Evolutionary conservation across 1,139 yeast species (phyloP), one percentile per base, ranked within the genome.

Genomic region (Pichia sp.): DNA sequence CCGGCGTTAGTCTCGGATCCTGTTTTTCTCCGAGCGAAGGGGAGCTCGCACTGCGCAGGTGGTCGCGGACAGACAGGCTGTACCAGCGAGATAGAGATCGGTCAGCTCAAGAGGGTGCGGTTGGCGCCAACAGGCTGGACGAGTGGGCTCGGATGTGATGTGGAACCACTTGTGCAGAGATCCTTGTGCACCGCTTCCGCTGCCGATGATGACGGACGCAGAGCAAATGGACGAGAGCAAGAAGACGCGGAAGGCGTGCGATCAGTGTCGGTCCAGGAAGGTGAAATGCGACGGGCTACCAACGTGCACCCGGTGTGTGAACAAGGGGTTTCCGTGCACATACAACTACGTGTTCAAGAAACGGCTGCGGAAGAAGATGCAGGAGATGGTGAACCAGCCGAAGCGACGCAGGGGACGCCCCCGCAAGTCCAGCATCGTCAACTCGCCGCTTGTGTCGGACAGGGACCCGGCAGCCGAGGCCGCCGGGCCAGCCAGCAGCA

Each of bases 231-330:
- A 6, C n/a, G 50, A 43, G n/a, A 15, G 13, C n/a, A 72, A 74
- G 45, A 66, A 82, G 49, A 78, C 77, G 1, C 57, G 69, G 32
- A 74, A 72, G 54, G 85, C 85, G 1, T 81, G 85, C 63, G 83
- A 80, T 57, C 70, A 53, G 26, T 61, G 64, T 31, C 38, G 64
- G 8, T 15, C 47, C 2, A 53, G 57, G 19, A 61, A 61, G 38
- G 58, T 61, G 13, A 61, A 61, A 38, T 61, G 64, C 49, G 61
- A 61, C 36, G 64, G 64, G 5, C 43, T 32, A 7, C 10, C 45
- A 8, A 45, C 43, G 8, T 61, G 64, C 34, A n/a, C 55, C 6
- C 42, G 53, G 32, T 61, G 63, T 47, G 2, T 32, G 0, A 8
- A 71, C 5, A 81, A 84, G 61, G 79, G 59, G 19, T 59, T 60